Percentiles rank a stretch among this genome's conserved stretches.
Evolutionary conservation across 1,284 basidiomycete species (phyloP).

Genomic region (Phenoliferia sp.): DNA sequence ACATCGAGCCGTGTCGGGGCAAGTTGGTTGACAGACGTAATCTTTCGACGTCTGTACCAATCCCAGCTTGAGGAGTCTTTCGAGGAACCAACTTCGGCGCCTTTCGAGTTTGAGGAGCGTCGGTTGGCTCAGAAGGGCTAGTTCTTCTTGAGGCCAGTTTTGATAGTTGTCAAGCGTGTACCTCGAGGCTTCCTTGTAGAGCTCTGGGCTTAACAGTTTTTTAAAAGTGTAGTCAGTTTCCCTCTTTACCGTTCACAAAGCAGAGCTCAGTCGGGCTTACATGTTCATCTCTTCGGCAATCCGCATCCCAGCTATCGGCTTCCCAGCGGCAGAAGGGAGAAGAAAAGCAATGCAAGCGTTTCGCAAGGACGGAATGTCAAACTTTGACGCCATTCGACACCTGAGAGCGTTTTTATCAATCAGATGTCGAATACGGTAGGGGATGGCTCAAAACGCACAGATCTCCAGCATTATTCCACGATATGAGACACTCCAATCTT

Average conservation of each 20-base stretch:
- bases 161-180: constrained; percentile 73
- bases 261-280: too few species aligned
- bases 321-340: constrained; percentile 81
- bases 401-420: constrained; percentile 44
- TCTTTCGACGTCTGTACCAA: constrained; percentile 79
- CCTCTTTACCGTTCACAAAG: too few species aligned
- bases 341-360: constrained; percentile 77
- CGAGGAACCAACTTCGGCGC: constrained; percentile 88
- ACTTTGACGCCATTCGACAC: constrained; percentile 71
- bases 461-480: constrained; percentile 87
- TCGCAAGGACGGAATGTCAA: constrained; percentile 73
- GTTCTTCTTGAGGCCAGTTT: constrained; percentile 59
- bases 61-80: constrained; percentile 85
- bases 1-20: constrained; percentile 72
- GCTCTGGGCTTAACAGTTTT: constrained; percentile 49
- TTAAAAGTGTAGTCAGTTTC: too few species aligned
- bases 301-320: constrained; percentile 65
- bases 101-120: constrained; percentile 82
- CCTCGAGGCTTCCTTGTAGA: constrained; percentile 80
- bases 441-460: constrained; percentile 43
- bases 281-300: constrained; percentile 55
- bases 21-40: constrained; percentile 66
- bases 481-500: constrained; percentile 80
- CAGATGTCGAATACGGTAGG: constrained; percentile 20
- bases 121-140: constrained; percentile 58